A percentile compares a stretch with the other conserved stretches of the same genome.
These are phyloP conservation scores for Ceratorhiza oryzae-sativae DNA, from an alignment of 1,284 basidiomycete species.

Conservation along the genomic window DNA sequence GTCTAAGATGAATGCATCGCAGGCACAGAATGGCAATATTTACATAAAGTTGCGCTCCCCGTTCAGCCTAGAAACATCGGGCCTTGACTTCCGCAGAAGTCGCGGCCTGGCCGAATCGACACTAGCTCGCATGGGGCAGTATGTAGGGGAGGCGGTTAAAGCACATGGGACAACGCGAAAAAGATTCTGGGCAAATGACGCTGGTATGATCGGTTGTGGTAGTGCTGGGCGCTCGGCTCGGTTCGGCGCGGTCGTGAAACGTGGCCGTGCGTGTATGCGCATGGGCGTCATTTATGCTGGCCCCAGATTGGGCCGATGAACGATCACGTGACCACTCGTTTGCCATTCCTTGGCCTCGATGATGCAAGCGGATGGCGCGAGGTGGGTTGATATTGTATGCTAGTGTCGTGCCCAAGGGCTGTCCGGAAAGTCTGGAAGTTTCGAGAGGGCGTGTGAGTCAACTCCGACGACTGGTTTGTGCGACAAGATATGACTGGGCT, in stretches of 20 bases:
- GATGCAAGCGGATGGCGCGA: constrained; percentile 31
- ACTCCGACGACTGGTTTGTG: background rate
- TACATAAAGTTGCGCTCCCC: constrained; percentile 1
- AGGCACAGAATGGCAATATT: background rate
- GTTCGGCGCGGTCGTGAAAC: constrained; percentile 27
- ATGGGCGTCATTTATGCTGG: constrained; percentile 14
- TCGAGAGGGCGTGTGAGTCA: constrained; percentile 16
- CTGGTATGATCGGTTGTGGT: background rate
- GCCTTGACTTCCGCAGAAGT: background rate
- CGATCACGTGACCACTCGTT: constrained; percentile 29
- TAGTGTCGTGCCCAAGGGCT: constrained; percentile 3
- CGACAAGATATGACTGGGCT: constrained; percentile 5
- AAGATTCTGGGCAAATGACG: background rate
- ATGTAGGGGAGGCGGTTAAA: background rate
- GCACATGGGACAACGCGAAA: background rate
- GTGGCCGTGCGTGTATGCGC: constrained; percentile 36
- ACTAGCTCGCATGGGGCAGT: constrained; percentile 12
- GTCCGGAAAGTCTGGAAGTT: background rate
- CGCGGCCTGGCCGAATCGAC: background rate
- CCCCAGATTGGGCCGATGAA: background rate
- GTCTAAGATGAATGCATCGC: background rate
- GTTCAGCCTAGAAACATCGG: background rate
- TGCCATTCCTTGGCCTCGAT: constrained; percentile 13
- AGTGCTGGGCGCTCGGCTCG: constrained; percentile 1
- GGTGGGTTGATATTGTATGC: constrained; percentile 9